These are phyloP conservation scores for Tylopilus microsporus DNA, from an alignment of 1,284 basidiomycete species.

Conservation along the genomic window DNA sequence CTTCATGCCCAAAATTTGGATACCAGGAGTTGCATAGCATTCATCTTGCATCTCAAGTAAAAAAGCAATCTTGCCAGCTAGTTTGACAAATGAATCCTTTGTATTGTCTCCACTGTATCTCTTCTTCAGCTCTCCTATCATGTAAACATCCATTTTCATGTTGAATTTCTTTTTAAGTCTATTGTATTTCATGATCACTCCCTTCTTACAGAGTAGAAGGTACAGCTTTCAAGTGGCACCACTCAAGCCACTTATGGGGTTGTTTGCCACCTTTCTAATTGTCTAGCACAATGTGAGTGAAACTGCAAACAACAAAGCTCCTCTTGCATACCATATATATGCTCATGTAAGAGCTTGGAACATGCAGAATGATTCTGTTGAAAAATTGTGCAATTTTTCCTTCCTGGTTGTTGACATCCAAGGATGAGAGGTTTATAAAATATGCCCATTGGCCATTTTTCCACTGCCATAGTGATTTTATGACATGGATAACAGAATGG, in stretches of 20 bases:
- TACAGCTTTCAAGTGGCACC: neutral
- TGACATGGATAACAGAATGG: no score
- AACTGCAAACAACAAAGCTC: no score
- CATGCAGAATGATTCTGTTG: no score
- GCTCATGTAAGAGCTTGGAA: no score
- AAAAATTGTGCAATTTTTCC: no score
- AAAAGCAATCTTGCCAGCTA: neutral
- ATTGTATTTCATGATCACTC: neutral
- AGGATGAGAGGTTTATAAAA: no score
- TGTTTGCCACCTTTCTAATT: neutral
- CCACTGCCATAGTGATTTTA: no score
- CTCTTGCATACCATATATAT: no score
- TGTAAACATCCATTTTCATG: neutral
- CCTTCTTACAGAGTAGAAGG: neutral
- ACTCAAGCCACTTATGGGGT: neutral
- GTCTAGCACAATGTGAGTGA: neutral
- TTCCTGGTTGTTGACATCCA: no score
- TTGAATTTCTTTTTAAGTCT: neutral
- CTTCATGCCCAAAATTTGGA: neutral
- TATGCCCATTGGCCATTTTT: no score
- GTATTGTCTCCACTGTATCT: neutral
- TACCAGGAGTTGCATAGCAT: neutral
- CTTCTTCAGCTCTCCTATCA: constrained; percentile 1
- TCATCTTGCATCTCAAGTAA: constrained; percentile 3
- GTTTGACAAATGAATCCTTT: constrained; percentile 1